Conservation (phyloP, 139 green algal genomes). For the Chlorella ohadii region DNA sequence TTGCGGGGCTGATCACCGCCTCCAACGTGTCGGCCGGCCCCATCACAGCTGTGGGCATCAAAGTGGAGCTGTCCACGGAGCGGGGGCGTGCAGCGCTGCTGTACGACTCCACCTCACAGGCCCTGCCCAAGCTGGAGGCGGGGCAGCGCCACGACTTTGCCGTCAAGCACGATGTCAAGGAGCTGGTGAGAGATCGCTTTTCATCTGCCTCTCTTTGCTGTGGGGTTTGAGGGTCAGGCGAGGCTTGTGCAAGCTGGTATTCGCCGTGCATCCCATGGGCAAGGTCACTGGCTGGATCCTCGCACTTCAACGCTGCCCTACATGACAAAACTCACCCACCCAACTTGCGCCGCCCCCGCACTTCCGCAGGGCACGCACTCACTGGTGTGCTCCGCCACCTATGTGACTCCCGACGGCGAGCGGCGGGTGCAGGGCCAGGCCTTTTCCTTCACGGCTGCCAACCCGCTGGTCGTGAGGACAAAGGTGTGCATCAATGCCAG, state of each 20-base stretch:
- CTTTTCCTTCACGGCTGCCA: conserved; percentile 71
- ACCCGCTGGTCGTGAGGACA: conserved; percentile 73
- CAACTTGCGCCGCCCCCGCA: too few relatives aligned
- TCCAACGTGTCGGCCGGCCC: conserved; percentile 3
- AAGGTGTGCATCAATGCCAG: not conserved
- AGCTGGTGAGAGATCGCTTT: conserved; percentile 47
- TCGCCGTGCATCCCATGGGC: too few relatives aligned
- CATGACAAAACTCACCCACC: too few relatives aligned
- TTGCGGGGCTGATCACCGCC: conserved; percentile 4
- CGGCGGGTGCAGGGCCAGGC: conserved; percentile 54
- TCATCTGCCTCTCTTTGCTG: too few relatives aligned
- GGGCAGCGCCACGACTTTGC: conserved; percentile 65
- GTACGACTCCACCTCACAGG: conserved; percentile 43
- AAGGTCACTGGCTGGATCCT: too few relatives aligned
- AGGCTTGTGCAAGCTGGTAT: too few relatives aligned
- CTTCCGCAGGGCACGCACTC: conserved; percentile 51
- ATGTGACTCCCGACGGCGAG: conserved; percentile 50
- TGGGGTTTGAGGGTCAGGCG: too few relatives aligned
- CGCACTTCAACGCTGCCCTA: too few relatives aligned
- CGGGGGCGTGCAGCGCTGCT: conserved; percentile 37
- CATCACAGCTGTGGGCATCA: conserved; percentile 16
- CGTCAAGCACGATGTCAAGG: conserved; percentile 46
- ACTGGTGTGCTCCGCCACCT: conserved; percentile 60
- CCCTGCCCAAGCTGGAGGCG: conserved; percentile 47
- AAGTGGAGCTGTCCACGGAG: conserved; percentile 56